phyloP scores from a whole-genome alignment of 2,329 filamentous ascomycete species.

The Cladosporium oxysporum region DNA sequence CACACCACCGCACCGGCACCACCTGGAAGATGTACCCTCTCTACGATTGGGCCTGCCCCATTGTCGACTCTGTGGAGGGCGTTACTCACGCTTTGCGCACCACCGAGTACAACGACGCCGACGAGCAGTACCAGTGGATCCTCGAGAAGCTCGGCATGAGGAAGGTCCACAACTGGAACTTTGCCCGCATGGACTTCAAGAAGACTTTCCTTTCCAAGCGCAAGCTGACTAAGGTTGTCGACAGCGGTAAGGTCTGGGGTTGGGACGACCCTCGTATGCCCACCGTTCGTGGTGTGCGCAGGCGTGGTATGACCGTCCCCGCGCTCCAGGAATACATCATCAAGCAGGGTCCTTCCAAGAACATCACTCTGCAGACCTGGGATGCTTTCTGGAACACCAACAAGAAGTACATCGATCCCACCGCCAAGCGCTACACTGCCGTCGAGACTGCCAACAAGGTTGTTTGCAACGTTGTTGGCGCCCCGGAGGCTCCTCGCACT shows the following conservation, averaged over 20 bases:
- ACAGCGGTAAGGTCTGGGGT: constrained; percentile 72
- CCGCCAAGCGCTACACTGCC: constrained; percentile 51
- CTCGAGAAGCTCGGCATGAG: constrained; percentile 71
- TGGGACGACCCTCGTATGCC: constrained; percentile 90
- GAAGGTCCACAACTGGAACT: constrained; percentile 82
- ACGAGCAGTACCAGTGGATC: constrained; percentile 87
- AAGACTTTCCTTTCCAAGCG: constrained; percentile 81
- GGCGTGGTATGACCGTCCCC: constrained; percentile 76
- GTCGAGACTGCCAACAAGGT: constrained; percentile 72
- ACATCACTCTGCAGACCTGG: constrained; percentile 85
- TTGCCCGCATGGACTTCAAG: constrained; percentile 81
- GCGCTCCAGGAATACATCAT: constrained; percentile 82
- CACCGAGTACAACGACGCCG: constrained; percentile 84
- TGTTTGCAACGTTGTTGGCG: constrained; percentile 34
- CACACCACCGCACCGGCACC: constrained; percentile 75
- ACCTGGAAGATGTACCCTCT: constrained; percentile 86
- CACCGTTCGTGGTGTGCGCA: constrained; percentile 75
- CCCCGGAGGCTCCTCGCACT: constrained; percentile 49
- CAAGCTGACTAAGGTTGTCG: constrained; percentile 81
- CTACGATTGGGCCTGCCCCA: constrained; percentile 83
- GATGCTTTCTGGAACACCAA: constrained; percentile 60
- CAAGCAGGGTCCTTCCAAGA: constrained; percentile 80
- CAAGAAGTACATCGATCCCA: constrained; percentile 55
- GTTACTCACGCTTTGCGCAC: constrained; percentile 82
- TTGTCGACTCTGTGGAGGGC: constrained; percentile 78